Percentiles rank a stretch among this genome's conserved stretches.
Evolutionary conservation across 441 rosid genomes (phyloP).

Genomic region (Erodium texanum): DNA sequence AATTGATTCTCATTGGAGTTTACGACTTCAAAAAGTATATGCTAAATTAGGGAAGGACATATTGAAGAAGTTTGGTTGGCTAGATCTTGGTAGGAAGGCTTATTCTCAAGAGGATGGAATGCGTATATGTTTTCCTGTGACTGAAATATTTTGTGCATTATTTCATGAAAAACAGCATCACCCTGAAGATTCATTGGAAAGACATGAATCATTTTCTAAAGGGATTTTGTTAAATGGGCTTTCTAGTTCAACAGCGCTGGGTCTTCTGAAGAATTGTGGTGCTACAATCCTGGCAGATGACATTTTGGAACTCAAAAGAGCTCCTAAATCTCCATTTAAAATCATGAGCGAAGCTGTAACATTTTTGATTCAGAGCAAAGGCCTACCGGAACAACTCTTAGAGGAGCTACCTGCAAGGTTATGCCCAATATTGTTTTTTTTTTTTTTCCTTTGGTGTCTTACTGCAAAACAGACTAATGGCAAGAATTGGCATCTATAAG

Average conservation of each 20-base stretch:
- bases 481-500: not conserved
- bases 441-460: constrained; percentile 8
- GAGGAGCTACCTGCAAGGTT: constrained; percentile 73
- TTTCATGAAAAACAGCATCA: constrained; percentile 32
- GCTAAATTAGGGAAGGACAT: constrained; percentile 80
- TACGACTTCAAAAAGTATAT: constrained; percentile 51
- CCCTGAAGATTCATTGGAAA: constrained; percentile 23
- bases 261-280: constrained; percentile 51
- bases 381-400: constrained; percentile 46
- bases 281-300: constrained; percentile 40
- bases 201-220: constrained; percentile 24
- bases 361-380: constrained; percentile 43
- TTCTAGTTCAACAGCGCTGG: constrained; percentile 45
- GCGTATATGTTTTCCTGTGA: constrained; percentile 74
- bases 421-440: constrained; percentile 18
- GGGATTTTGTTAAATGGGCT: constrained; percentile 31
- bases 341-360: constrained; percentile 53
- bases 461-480: too few species aligned
- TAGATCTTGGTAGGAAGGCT: constrained; percentile 73
- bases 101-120: constrained; percentile 40
- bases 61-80: constrained; percentile 79
- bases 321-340: constrained; percentile 53
- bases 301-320: constrained; percentile 43
- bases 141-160: constrained; percentile 40
- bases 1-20: constrained; percentile 29